Percentiles rank a stretch among this genome's conserved stretches.
Conservation (phyloP, 148 eudicot species). For the Cornus kousa region DNA sequence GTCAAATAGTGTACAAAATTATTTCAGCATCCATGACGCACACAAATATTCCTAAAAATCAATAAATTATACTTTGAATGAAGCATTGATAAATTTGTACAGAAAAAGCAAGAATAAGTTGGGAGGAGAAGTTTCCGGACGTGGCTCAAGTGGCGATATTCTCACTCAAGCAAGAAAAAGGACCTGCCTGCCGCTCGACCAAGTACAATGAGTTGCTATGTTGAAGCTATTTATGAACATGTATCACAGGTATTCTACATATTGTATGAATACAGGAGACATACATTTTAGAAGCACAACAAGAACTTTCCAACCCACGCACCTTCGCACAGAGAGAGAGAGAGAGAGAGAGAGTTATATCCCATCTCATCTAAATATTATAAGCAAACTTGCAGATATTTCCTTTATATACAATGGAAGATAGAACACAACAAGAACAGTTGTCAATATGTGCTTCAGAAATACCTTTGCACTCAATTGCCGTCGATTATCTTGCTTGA, state of each 20-base stretch:
- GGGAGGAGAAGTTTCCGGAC: too few species aligned
- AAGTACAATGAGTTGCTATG: background rate
- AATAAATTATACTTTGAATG: background rate
- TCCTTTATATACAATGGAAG: slow-evolving; percentile 7
- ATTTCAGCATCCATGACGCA: background rate
- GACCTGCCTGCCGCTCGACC: background rate
- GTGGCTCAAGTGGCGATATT: too few species aligned
- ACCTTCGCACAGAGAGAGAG: background rate
- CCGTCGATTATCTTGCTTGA: slow-evolving; percentile 74
- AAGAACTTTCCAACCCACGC: background rate
- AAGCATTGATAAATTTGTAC: background rate
- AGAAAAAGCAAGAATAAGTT: background rate
- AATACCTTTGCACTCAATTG: slow-evolving; percentile 79
- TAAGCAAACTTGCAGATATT: background rate
- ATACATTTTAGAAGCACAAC: background rate
- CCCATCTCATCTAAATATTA: background rate
- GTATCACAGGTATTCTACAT: background rate
- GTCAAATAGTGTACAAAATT: background rate
- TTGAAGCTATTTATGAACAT: background rate
- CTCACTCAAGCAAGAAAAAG: too few species aligned
- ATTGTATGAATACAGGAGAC: background rate
- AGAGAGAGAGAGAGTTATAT: background rate
- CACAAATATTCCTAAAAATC: background rate
- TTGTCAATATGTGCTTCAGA: slow-evolving; percentile 1
- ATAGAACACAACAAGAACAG: slow-evolving; percentile 7